These are phyloP conservation scores for Rhizophora mangle DNA, from an alignment of 345 rosid genomes.

Conservation along the genomic window DNA sequence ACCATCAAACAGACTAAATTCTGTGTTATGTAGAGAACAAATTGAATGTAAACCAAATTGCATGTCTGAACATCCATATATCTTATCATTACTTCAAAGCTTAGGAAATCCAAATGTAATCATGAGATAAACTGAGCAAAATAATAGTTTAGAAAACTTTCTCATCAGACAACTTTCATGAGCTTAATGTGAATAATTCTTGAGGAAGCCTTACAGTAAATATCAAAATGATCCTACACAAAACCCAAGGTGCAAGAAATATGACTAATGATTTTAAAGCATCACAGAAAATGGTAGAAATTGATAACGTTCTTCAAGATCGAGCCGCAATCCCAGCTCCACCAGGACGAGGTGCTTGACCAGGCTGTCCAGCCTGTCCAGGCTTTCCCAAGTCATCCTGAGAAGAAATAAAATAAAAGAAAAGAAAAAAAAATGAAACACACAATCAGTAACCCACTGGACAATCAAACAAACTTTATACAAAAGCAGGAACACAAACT, in stretches of 20 bases:
- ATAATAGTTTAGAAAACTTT: neutral
- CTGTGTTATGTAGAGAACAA: no score
- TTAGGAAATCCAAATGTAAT: neutral
- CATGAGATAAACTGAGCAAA: neutral
- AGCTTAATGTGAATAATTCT: neutral
- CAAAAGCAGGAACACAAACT: no score
- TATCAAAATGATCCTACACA: constrained; percentile 13
- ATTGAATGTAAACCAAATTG: no score
- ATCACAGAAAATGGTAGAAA: constrained; percentile 8
- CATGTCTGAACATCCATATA: no score
- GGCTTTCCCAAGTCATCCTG: constrained; percentile 46
- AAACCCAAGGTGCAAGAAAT: constrained; percentile 9
- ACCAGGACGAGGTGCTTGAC: constrained; percentile 49
- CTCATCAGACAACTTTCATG: neutral
- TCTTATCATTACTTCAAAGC: no score
- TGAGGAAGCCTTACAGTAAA: neutral
- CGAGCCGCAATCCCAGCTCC: constrained; percentile 53
- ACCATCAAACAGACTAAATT: no score
- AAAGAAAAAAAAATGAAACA: neutral
- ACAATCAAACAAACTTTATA: no score
- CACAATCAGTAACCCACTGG: neutral
- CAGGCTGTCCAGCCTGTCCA: constrained; percentile 30
- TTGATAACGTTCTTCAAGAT: constrained; percentile 22
- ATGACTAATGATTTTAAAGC: constrained; percentile 12
- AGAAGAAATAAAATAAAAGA: neutral